Evolutionary conservation across 169 alveolate species (phyloP).

Genomic region (Toxoplasma gondii): DNA sequence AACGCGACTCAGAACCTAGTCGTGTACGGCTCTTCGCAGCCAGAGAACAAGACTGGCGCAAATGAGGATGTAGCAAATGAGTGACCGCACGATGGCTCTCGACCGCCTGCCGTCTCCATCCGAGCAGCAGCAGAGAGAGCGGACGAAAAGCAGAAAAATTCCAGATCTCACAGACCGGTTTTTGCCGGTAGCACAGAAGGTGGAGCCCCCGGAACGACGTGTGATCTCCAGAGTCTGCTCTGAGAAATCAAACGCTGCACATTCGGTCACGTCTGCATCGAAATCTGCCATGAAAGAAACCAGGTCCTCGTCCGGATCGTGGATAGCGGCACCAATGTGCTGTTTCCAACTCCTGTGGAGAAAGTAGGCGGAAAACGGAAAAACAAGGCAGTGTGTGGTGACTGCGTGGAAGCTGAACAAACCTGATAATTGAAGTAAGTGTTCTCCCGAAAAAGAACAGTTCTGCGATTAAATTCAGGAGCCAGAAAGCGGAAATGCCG

Average conservation of each 20-base stretch:
- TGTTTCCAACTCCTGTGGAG: neutral
- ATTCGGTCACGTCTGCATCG: neutral
- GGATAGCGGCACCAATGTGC: slow-evolving; percentile 7
- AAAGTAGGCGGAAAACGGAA: neutral
- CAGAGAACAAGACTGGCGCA: neutral
- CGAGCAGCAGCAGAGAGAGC: neutral
- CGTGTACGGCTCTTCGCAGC: neutral
- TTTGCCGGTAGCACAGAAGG: neutral
- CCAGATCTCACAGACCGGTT: neutral
- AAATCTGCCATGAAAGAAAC: slow-evolving; percentile 10
- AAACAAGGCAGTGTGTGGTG: too few relatives aligned
- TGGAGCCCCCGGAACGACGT: neutral
- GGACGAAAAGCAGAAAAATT: neutral
- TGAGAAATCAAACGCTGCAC: slow-evolving; percentile 8
- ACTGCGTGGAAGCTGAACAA: too few relatives aligned
- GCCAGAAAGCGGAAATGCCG: too few relatives aligned
- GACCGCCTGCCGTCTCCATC: neutral
- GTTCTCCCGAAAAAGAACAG: too few relatives aligned
- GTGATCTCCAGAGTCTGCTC: neutral
- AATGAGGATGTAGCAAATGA: neutral
- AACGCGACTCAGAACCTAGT: too few relatives aligned
- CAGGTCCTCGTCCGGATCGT: neutral
- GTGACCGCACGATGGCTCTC: neutral
- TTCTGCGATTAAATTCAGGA: too few relatives aligned
- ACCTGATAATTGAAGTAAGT: too few relatives aligned